Evolutionary conservation across 352 stramenopile species (phyloP), one percentile per base, ranked within the genome.

Genomic region (Globisporangium abappressorium): DNA sequence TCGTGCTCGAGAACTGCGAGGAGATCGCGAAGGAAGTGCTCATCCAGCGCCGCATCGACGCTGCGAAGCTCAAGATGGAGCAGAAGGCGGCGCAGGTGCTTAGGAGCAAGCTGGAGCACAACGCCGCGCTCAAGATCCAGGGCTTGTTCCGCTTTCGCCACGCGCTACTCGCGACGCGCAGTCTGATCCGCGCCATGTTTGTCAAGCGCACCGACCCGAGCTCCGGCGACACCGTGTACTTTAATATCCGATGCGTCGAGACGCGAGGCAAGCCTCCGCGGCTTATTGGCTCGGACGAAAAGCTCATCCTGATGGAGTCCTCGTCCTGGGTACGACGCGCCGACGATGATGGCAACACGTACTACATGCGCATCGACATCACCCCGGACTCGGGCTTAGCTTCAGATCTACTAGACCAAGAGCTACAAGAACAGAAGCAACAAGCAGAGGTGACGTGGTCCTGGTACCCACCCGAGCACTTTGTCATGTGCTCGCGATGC

Each of bases 1-100:
- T 93, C 18, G 74, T 87, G 53, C 76, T 91, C 61, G 82, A 91
- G 5, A 75, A 90, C n/a, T 91, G 81, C 54, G 73, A 87, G 41
- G 63, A 46, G 1, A 91, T 93, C 53, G 80, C 80, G 4, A 71
- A 65, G 15, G 82, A 93, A 57, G 65, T 89, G n/a, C 70, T 91
- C 12, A 82, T 91, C 55, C 76, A 85, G 51, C 71, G 64, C 9
- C 64, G 70, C 18, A 80, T 91, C 14, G 82, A 90, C 30, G 72
- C 83, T 22, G 81, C 83, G 22, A 51, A 75, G 1, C 43, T 30
- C 20, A 63, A 72, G 14, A 49, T 87, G 36, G 64, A 72, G 14
- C 49, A 51, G 26, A 73, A 76, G 22, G 77, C 72, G 0, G 58
- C 38, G 5, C 70, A 75, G 7, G 71, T 87, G 24, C 43, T 66